Percentiles rank a stretch among this genome's conserved stretches.
These are phyloP conservation scores for Leptodontidium sp. DNA, from an alignment of 2,329 filamentous ascomycete species.

Conservation along the genomic window DNA sequence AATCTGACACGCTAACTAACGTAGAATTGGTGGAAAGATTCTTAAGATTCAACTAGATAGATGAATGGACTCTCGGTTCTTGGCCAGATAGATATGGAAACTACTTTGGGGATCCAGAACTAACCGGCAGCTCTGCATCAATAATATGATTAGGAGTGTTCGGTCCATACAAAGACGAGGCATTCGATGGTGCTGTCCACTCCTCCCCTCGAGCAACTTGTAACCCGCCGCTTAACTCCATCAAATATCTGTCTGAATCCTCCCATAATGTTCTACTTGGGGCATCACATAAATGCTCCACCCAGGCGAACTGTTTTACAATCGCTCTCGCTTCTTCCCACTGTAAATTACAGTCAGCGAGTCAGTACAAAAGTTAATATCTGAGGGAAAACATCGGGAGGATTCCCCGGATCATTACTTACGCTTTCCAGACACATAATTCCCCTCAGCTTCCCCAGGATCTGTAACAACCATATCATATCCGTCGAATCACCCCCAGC, in stretches of 20 bases:
- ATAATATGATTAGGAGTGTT: background rate
- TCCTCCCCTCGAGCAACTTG: background rate
- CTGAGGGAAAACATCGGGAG: background rate
- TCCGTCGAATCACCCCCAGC: background rate
- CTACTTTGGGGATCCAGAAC: background rate
- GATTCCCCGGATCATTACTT: background rate
- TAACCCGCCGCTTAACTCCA: background rate
- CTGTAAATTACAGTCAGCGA: background rate
- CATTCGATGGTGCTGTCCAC: background rate
- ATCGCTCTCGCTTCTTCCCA: slow-evolving; percentile 22
- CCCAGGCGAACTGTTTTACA: slow-evolving; percentile 20
- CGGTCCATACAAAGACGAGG: background rate
- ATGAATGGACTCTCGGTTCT: background rate
- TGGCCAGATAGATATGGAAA: background rate
- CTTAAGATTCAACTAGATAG: background rate
- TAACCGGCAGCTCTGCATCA: background rate
- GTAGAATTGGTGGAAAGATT: slow-evolving; percentile 3
- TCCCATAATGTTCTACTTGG: slow-evolving; percentile 19
- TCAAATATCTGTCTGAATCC: background rate
- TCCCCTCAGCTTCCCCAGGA: slow-evolving; percentile 13
- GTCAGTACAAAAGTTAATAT: background rate
- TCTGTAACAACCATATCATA: slow-evolving; percentile 12
- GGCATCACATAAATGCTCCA: slow-evolving; percentile 19
- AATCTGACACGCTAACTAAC: background rate
- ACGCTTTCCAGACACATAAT: background rate